Evolutionary conservation across 164 flowering plant genomes (phyloP), one percentile per base, ranked within the genome.

Genomic region (Magnolia changhungtana): DNA sequence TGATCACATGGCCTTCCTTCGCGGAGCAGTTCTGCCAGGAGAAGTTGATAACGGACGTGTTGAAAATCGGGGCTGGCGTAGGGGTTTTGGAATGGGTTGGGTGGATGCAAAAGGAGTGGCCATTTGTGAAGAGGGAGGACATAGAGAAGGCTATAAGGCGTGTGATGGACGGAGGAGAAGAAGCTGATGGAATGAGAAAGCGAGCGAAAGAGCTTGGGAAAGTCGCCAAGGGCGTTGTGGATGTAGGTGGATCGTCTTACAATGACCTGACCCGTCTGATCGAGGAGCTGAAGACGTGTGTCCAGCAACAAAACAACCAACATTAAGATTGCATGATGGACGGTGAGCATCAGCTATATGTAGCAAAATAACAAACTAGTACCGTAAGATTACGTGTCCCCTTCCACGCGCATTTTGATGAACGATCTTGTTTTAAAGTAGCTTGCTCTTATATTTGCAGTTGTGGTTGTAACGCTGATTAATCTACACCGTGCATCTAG

Each of bases 1-100:
- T 90, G 89, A 65, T 87, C 11, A 87, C 93, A 0, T 91, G 92
- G 92, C 93, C 93, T 0, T 76, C 84, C 50, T 89, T 89, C 58
- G 80, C 87, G 0, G 92, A 90, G 27, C 94, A 91, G 75, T 89
- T 86, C 76, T 67, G 75, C 1, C 90, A 89, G 55, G 92, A 89
- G 84, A 88, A 86, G 76, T 74, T 90, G 2, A 63, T 88, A 2
- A 87, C 84, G 0, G 61, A 88, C 14, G 76, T 88, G 14, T 49
- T 88, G 78, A 67, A 68, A 74, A 75, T 85, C 45, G 95, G 86
- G 1, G 82, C 86, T 7, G 63, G 81, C 3, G 76, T 88, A 1
- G 95, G 67, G 49, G 64, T 20, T 18, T 27, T 11, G 7, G 52
- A 8, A 52, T 70, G 66, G 55, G 51, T 50, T 9, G 45, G 45